Base-by-base conservation (phyloP, 2,329 filamentous ascomycete genomes). In the Aspergillus felis region DNA sequence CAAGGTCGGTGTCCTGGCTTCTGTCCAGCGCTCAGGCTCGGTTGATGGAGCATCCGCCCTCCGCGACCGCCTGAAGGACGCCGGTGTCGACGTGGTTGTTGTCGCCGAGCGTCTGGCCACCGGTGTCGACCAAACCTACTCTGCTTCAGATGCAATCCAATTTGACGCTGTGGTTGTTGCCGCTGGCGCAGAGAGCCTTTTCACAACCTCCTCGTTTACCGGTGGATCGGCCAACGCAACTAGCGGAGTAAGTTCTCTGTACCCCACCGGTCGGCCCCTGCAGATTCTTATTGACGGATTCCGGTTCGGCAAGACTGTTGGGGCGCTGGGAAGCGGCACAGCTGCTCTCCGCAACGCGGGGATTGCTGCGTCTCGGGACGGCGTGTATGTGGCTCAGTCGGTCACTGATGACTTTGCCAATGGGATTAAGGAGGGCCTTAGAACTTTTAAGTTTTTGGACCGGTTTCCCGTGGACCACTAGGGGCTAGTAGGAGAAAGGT, bases 221-320 rank as follows among this genome's bases (percentile, higher is more conserved):
- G 56, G 44, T 7, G 44, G 44, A 4, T 47, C 63, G 10, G 62
- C 68, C 4, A 41, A 24, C 14, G 68, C 70, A 20, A 70, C 69
- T 20, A 70, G 70, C 0, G 68, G 68, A 24, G 83, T 81, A 3
- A 78, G 84, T 1, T 78, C 87, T 0, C 76, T 90, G 6, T 91
- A 82, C 71, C 88, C 88, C 0, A 76, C 81, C 1, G 84, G 84
- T 1, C 79, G 87, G 0, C 88, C 88, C 0, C 71, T 80, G 2
- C 81, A 88, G 75, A 87, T 91, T 52, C 70, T 90, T 20, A 68
- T 78, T 17, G 83, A 87, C 66, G 83, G 80, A 0, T 91, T 85
- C 74, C 77, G 83, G 25, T 91, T 85, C 78, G 88, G 87, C 3
- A 91, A 91, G 78, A 85, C 88, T 0, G 76, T 91, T 25, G 87